phyloP scores from a whole-genome alignment of 2,329 filamentous ascomycete species.

The Arthrobotrys entomopaga region DNA sequence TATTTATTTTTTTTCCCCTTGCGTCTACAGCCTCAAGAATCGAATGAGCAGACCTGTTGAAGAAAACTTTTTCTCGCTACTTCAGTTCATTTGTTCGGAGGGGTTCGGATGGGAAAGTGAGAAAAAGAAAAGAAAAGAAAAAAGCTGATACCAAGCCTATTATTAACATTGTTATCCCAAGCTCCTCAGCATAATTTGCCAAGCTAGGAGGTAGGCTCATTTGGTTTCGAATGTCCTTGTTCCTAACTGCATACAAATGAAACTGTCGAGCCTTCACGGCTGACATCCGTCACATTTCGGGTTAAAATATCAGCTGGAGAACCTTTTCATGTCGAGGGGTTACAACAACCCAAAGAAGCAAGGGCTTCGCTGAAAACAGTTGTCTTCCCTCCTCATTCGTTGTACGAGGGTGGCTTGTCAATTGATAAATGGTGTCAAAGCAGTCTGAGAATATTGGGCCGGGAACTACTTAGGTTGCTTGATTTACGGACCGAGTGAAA shows the following conservation, averaged over 20 bases:
- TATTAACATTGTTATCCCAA: neutral
- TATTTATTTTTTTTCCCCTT: constrained; percentile 12
- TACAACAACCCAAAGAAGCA: constrained; percentile 12
- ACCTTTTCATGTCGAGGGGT: neutral
- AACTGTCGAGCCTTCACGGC: constrained; percentile 10
- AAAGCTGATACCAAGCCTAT: neutral
- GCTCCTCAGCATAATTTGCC: constrained; percentile 24
- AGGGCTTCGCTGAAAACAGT: constrained; percentile 7
- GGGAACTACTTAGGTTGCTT: too few species aligned
- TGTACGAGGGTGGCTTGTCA: too few species aligned
- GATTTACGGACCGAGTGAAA: too few species aligned
- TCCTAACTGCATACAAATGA: constrained; percentile 9
- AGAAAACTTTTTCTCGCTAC: constrained; percentile 4
- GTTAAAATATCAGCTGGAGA: constrained; percentile 47
- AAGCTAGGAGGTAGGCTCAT: constrained; percentile 15
- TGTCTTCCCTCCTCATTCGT: too few species aligned
- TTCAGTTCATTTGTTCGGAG: neutral
- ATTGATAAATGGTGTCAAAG: too few species aligned
- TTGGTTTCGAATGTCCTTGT: too few species aligned
- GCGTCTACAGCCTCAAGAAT: neutral
- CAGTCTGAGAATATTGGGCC: too few species aligned
- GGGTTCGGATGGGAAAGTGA: too few species aligned
- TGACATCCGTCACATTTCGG: constrained; percentile 18
- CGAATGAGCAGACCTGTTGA: constrained; percentile 21
- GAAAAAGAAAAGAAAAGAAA: neutral